phyloP scores from a whole-genome alignment of 768 basidiomycete genomes.

The Pulveroboletus sp. region DNA sequence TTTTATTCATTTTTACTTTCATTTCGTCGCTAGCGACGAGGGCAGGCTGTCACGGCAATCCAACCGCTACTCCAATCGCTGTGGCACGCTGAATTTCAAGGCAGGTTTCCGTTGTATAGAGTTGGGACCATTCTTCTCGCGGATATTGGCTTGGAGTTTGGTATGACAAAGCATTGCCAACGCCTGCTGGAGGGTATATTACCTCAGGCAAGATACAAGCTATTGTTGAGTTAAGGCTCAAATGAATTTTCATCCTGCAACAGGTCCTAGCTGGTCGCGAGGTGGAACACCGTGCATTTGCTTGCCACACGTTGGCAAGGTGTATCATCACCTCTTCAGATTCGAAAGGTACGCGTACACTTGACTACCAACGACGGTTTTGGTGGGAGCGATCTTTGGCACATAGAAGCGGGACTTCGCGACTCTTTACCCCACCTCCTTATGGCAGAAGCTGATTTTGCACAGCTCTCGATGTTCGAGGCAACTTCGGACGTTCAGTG shows the following conservation, averaged over 20 bases:
- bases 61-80: slow-evolving; percentile 65
- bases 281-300: slow-evolving; percentile 70
- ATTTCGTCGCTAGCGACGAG: slow-evolving; percentile 44
- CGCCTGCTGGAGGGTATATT: slow-evolving; percentile 72
- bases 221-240: background rate
- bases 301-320: slow-evolving; percentile 68
- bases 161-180: slow-evolving; percentile 61
- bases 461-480: slow-evolving; percentile 49
- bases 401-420: slow-evolving; percentile 35
- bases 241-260: background rate
- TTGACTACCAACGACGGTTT: slow-evolving; percentile 1
- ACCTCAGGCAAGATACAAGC: slow-evolving; percentile 56
- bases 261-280: slow-evolving; percentile 71
- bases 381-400: slow-evolving; percentile 13
- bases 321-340: slow-evolving; percentile 62
- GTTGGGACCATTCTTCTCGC: slow-evolving; percentile 69
- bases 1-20: slow-evolving; percentile 2
- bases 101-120: slow-evolving; percentile 62
- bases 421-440: slow-evolving; percentile 59
- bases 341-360: slow-evolving; percentile 36
- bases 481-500: slow-evolving; percentile 69
- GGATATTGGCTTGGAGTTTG: slow-evolving; percentile 73
- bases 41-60: slow-evolving; percentile 57
- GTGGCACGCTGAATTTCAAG: slow-evolving; percentile 79
- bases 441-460: slow-evolving; percentile 65